Evolutionary conservation across 2,329 filamentous ascomycete genomes (phyloP).

Genomic region (Cercospora janseana): DNA sequence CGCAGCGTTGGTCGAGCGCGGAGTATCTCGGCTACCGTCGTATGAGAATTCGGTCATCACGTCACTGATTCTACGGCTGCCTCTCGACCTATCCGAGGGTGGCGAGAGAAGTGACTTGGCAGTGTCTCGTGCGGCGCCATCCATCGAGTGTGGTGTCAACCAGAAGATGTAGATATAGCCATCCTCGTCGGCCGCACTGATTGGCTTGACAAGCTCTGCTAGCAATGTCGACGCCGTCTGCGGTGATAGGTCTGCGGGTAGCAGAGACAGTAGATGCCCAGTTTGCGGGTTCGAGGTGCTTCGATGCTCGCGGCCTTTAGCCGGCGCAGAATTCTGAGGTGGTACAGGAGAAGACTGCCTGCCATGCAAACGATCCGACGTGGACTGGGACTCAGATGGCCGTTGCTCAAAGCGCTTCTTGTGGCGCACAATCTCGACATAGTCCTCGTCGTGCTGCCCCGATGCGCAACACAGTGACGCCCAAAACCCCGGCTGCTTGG

Average conservation of each 20-base stretch:
- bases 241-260: slow-evolving; percentile 66
- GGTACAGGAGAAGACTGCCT: slow-evolving; percentile 10
- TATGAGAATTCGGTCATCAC: slow-evolving; percentile 39
- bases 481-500: slow-evolving; percentile 45
- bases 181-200: slow-evolving; percentile 71
- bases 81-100: slow-evolving; percentile 17
- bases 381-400: slow-evolving; percentile 9
- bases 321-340: slow-evolving; percentile 14
- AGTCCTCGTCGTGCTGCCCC: slow-evolving; percentile 43
- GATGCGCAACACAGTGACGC: slow-evolving; percentile 44
- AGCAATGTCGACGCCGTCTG: slow-evolving; percentile 68
- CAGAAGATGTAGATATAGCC: slow-evolving; percentile 99
- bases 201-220: slow-evolving; percentile 71
- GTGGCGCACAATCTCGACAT: slow-evolving; percentile 46
- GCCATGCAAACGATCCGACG: neutral
- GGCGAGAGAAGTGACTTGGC: slow-evolving; percentile 35
- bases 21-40: slow-evolving; percentile 13
- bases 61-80: slow-evolving; percentile 33
- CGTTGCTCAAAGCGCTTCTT: slow-evolving; percentile 35
- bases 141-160: slow-evolving; percentile 67
- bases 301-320: slow-evolving; percentile 19
- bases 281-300: slow-evolving; percentile 32
- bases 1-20: neutral
- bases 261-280: slow-evolving; percentile 58
- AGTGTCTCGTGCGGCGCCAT: slow-evolving; percentile 50